These are phyloP conservation scores for Yueomyces sp. DNA, from an alignment of 805 yeast genomes.

Conservation along the genomic window DNA sequence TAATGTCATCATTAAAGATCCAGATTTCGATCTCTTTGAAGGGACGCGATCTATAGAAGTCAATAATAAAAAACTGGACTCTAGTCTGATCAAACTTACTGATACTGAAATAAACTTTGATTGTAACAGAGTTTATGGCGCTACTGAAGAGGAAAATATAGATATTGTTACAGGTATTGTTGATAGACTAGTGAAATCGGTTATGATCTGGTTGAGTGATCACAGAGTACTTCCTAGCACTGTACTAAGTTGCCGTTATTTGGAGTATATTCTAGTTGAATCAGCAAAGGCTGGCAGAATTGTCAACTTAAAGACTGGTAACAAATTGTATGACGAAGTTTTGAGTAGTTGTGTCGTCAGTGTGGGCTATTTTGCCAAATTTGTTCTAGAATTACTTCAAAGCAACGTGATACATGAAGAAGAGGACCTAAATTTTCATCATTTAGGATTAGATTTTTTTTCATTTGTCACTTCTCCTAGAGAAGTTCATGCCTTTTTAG, in stretches of 20 bases:
- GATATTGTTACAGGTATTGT: conserved; percentile 36
- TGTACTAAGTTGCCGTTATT: conserved; percentile 59
- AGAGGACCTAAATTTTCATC: conserved; percentile 58
- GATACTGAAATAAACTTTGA: conserved; percentile 35
- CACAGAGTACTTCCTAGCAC: conserved; percentile 59
- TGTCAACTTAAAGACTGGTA: conserved; percentile 10
- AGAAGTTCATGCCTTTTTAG: conserved; percentile 18
- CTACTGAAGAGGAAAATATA: conserved; percentile 17
- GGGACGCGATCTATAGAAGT: conserved; percentile 85
- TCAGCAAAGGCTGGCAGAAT: conserved; percentile 21
- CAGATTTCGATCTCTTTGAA: conserved; percentile 53
- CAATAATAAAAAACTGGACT: conserved; percentile 58
- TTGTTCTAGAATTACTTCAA: conserved; percentile 31
- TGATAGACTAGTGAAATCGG: conserved; percentile 38
- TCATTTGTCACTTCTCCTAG: conserved; percentile 12
- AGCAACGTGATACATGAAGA: conserved; percentile 58
- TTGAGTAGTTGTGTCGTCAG: conserved; percentile 40
- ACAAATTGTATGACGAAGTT: conserved; percentile 33
- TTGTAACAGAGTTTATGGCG: conserved; percentile 17
- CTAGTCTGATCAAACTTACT: conserved; percentile 46
- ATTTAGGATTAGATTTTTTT: conserved; percentile 39
- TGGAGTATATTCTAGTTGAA: conserved; percentile 41
- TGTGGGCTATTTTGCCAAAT: conserved; percentile 39
- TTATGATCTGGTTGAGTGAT: conserved; percentile 66
- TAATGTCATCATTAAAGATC: conserved; percentile 46